Conservation (phyloP, 2,329 filamentous ascomycete genomes). For the Ceratocystis cacaofunesta region DNA sequence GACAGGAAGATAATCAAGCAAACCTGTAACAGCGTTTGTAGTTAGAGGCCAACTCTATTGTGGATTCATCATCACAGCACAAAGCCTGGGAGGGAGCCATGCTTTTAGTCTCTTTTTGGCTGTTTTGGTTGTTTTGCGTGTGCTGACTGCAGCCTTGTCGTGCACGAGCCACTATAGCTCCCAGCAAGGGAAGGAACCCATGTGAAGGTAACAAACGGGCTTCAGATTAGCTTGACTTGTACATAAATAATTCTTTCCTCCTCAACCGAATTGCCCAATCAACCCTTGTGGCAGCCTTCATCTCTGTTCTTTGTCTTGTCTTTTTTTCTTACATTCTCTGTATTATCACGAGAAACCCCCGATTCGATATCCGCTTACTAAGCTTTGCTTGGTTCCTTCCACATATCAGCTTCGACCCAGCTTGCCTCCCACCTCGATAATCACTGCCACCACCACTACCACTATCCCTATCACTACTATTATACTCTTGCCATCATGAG, state of each 20-base stretch:
- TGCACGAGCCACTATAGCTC: slow-evolving; percentile 12
- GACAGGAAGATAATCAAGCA: not conserved
- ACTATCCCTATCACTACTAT: not conserved
- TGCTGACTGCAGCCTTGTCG: slow-evolving; percentile 17
- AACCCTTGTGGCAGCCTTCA: not conserved
- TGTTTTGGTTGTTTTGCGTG: slow-evolving; percentile 10
- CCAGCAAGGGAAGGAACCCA: slow-evolving; percentile 7
- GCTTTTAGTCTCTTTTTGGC: not conserved
- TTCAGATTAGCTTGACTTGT: not conserved
- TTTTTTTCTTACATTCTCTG: not conserved
- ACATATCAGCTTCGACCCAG: too few species aligned
- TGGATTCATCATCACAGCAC: not conserved
- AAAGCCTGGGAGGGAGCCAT: not conserved
- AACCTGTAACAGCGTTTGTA: not conserved
- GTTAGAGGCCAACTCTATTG: not conserved
- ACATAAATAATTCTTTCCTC: not conserved
- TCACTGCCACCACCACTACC: not conserved
- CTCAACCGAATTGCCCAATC: too few species aligned
- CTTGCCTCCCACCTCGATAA: not conserved
- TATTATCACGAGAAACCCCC: not conserved
- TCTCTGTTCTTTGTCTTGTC: not conserved
- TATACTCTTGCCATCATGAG: slow-evolving; percentile 40
- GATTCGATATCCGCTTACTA: not conserved
- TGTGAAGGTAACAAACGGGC: not conserved
- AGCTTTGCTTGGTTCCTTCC: not conserved